A percentile compares a stretch with the other conserved stretches of the same genome.
These are phyloP conservation scores for Sporobolomyces phaffii DNA, from an alignment of 768 basidiomycete genomes.

Conservation along the genomic window DNA sequence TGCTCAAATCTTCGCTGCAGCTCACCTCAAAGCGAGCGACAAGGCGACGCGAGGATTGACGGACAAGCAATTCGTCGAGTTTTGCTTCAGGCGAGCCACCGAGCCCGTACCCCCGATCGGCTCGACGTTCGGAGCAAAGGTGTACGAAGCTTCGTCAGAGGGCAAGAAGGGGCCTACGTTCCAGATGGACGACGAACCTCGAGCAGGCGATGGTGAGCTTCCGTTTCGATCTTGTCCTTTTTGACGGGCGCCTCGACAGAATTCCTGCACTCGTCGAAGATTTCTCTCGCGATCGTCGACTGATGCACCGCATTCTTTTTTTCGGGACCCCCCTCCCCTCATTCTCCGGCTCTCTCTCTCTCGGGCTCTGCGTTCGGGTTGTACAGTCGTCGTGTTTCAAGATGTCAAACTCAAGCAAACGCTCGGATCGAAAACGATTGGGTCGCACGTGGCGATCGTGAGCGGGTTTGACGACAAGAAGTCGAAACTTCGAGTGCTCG, in stretches of 20 bases:
- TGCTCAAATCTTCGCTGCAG: slow-evolving; percentile 37
- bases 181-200: slow-evolving; percentile 21
- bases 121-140: slow-evolving; percentile 13
- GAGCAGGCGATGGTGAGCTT: slow-evolving; percentile 34
- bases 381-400: slow-evolving; percentile 20
- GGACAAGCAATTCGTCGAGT: slow-evolving; percentile 11
- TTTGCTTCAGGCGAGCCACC: slow-evolving; percentile 18
- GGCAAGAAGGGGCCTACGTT: slow-evolving; percentile 16
- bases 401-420: slow-evolving; percentile 37
- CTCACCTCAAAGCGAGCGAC: slow-evolving; percentile 19
- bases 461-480: slow-evolving; percentile 35
- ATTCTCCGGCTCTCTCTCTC: neutral
- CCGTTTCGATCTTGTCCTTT: neutral
- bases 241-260: too few species aligned
- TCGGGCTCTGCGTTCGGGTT: too few species aligned
- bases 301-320: neutral
- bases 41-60: slow-evolving; percentile 6
- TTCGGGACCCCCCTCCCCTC: too few species aligned
- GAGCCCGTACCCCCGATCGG: slow-evolving; percentile 15
- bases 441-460: slow-evolving; percentile 29
- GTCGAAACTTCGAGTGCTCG: slow-evolving; percentile 29
- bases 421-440: slow-evolving; percentile 28
- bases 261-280: too few species aligned
- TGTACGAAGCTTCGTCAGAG: slow-evolving; percentile 28
- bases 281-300: neutral